Percentiles rank a stretch among this genome's conserved stretches.
Conservation (phyloP, 257 asterid species). For the Scutellaria baicalensis region DNA sequence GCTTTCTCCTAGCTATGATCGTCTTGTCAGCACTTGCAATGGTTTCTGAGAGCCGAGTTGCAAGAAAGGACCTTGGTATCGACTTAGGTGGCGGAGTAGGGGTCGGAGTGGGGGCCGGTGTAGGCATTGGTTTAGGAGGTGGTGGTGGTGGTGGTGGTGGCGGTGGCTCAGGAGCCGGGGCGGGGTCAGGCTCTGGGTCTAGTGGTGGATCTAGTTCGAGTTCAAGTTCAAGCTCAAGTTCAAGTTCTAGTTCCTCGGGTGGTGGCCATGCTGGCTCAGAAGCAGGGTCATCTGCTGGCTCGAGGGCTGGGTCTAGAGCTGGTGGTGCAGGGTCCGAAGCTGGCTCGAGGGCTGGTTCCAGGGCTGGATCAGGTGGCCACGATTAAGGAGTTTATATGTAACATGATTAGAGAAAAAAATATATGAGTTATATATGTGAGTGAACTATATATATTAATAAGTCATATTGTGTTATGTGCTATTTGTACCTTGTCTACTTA, state of each 20-base stretch:
- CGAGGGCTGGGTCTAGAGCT: slow-evolving; percentile 26
- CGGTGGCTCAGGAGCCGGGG: slow-evolving; percentile 59
- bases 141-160: slow-evolving; percentile 16
- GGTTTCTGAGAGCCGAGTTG: slow-evolving; percentile 37
- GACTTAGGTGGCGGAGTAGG: slow-evolving; percentile 47
- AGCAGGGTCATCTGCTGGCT: slow-evolving; percentile 32
- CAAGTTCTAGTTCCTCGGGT: slow-evolving; percentile 14
- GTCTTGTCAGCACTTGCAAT: slow-evolving; percentile 28
- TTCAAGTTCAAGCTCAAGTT: slow-evolving; percentile 28
- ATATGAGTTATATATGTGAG: not conserved
- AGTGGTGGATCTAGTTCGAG: slow-evolving; percentile 29
- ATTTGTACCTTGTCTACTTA: not conserved
- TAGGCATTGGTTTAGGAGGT: slow-evolving; percentile 52
- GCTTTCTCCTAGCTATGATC: slow-evolving; percentile 19
- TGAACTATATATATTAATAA: too few relatives aligned
- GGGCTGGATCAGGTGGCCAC: slow-evolving; percentile 16
- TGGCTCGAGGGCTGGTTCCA: slow-evolving; percentile 5
- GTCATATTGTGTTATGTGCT: not conserved
- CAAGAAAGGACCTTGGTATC: slow-evolving; percentile 51
- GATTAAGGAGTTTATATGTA: not conserved
- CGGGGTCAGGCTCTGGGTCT: slow-evolving; percentile 43
- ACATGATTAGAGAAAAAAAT: too few relatives aligned
- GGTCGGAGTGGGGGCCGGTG: slow-evolving; percentile 34
- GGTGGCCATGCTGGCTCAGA: slow-evolving; percentile 27
- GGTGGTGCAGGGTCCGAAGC: slow-evolving; percentile 24